A percentile compares a stretch with the other conserved stretches of the same genome.
Evolutionary conservation across 2,329 filamentous ascomycete species (phyloP).

Genomic region (Aspergillus sp.): DNA sequence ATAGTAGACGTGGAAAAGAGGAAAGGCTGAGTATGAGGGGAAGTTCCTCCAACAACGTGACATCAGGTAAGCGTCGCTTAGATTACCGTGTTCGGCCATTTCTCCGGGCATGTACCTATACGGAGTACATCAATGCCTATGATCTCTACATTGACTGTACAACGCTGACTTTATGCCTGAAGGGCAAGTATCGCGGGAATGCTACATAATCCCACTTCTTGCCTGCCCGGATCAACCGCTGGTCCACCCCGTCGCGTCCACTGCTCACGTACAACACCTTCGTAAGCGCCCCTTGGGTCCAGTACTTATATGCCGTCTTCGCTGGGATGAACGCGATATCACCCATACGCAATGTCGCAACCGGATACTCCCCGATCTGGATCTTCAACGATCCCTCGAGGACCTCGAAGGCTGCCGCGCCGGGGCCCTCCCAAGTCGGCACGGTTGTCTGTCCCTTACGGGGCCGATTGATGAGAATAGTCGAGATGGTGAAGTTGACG

Average conservation of each 20-base stretch:
- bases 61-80: neutral
- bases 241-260: slow-evolving; percentile 13
- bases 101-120: too few relatives aligned
- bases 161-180: neutral
- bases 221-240: slow-evolving; percentile 10
- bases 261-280: slow-evolving; percentile 18
- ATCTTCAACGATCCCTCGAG: slow-evolving; percentile 31
- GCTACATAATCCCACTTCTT: slow-evolving; percentile 13
- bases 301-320: slow-evolving; percentile 27
- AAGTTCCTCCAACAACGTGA: too few relatives aligned
- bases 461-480: slow-evolving; percentile 32
- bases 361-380: slow-evolving; percentile 22
- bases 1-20: neutral
- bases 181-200: slow-evolving; percentile 13
- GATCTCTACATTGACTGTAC: neutral
- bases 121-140: neutral
- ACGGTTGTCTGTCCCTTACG: slow-evolving; percentile 16
- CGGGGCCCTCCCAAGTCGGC: slow-evolving; percentile 16
- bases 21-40: neutral
- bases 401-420: slow-evolving; percentile 34
- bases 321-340: slow-evolving; percentile 35
- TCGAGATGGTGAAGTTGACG: slow-evolving; percentile 38
- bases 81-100: neutral
- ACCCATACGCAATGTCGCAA: slow-evolving; percentile 24
- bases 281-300: slow-evolving; percentile 17